These are phyloP conservation scores for Suhomyces tanzawaensis DNA, from an alignment of 805 yeast genomes.

Conservation along the genomic window DNA sequence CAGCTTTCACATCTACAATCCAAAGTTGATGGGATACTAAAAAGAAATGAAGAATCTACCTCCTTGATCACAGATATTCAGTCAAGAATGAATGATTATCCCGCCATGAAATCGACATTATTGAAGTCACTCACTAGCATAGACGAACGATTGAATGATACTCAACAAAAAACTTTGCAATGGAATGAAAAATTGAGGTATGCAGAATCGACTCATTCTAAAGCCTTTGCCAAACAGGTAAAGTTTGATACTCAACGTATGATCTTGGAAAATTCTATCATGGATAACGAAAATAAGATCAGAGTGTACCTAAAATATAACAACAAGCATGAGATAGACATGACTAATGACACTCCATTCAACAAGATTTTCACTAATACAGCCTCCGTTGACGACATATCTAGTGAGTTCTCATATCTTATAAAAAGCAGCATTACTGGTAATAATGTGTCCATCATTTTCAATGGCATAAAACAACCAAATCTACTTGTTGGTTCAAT, in stretches of 20 bases:
- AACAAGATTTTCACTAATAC: constrained; percentile 16
- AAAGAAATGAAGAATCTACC: constrained; percentile 6
- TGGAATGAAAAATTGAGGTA: constrained; percentile 13
- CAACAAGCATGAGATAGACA: constrained; percentile 1
- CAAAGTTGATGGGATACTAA: constrained; percentile 4
- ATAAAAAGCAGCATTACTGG: constrained; percentile 17
- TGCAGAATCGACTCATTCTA: neutral
- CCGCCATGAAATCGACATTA: constrained; percentile 15
- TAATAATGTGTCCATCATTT: constrained; percentile 17
- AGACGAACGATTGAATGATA: constrained; percentile 15
- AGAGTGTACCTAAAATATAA: constrained; percentile 22
- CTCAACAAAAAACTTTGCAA: constrained; percentile 16
- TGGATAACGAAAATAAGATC: constrained; percentile 26
- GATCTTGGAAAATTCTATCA: constrained; percentile 49
- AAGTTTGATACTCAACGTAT: constrained; percentile 39
- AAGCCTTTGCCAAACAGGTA: constrained; percentile 22
- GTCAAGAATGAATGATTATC: constrained; percentile 17
- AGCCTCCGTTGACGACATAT: constrained; percentile 9
- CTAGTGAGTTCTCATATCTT: constrained; percentile 22
- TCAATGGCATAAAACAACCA: constrained; percentile 13
- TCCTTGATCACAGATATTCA: constrained; percentile 13
- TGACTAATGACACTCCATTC: constrained; percentile 6
- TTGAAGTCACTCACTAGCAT: constrained; percentile 19
- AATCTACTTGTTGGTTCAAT: constrained; percentile 8
- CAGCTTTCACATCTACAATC: constrained; percentile 7